Conservation (phyloP, 805 yeast species). For the Huiozyma sinensis region DNA sequence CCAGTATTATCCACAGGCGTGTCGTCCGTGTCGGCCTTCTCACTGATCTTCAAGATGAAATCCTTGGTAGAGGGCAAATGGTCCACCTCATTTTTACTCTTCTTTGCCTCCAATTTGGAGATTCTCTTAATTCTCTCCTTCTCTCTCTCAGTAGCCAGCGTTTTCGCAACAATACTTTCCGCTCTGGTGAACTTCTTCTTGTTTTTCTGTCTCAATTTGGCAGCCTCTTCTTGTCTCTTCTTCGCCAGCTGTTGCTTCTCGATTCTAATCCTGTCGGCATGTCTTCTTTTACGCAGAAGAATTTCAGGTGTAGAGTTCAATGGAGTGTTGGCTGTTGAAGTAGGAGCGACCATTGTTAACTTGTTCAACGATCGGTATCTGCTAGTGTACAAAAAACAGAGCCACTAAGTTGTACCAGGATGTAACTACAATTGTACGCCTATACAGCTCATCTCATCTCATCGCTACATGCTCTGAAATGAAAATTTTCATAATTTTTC, state of each 20-base stretch:
- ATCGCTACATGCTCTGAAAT: constrained; percentile 6
- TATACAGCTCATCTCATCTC: constrained; percentile 1
- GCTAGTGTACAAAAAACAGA: no score
- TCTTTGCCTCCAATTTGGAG: constrained; percentile 38
- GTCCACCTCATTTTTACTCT: constrained; percentile 15
- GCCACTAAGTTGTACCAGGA: no score
- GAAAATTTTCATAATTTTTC: no score
- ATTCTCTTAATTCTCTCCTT: constrained; percentile 56
- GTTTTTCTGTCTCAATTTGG: constrained; percentile 33
- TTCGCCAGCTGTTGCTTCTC: constrained; percentile 62
- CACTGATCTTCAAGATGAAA: constrained; percentile 27
- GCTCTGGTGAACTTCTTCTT: constrained; percentile 57
- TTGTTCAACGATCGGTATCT: not conserved
- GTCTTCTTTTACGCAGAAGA: constrained; percentile 66
- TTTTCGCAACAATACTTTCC: constrained; percentile 59
- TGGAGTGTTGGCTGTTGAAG: constrained; percentile 3
- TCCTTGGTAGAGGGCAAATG: constrained; percentile 25
- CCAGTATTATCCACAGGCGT: constrained; percentile 8
- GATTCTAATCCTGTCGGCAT: constrained; percentile 60
- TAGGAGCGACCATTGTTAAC: not conserved
- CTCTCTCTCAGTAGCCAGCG: constrained; percentile 57
- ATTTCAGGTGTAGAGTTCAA: constrained; percentile 60
- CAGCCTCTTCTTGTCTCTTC: constrained; percentile 37
- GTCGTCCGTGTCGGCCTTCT: constrained; percentile 8
- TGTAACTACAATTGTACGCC: no score